Base-by-base conservation (phyloP, 73 alveolate genomes). In the Paramecium primaurelia region DNA sequence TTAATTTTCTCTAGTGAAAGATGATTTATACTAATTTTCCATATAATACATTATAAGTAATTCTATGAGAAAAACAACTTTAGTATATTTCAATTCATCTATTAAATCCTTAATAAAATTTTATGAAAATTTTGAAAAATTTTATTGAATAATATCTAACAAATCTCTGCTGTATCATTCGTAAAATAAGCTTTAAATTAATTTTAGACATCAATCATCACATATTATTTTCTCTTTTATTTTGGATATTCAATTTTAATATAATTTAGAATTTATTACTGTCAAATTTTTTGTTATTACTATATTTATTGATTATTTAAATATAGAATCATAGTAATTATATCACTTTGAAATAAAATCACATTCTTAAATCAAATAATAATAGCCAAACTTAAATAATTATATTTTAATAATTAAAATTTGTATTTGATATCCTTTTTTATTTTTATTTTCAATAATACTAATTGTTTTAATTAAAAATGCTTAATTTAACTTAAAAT, bases 101-200 rank as follows among this genome's bases (percentile, higher is more conserved):
- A 22, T 22, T 22, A 22, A 22, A 22, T 22, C 25, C 25, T 22
- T 22, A 22, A 22, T 22, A 22, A 22, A 0, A 22, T 22, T 22
- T 22, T 22, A 0, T 0, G 0, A 22, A 0, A 22, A 22, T 22
- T 80, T 47, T 80, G 32, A 10, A 80, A 22, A 25, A 25, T 45
- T 32, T n/a, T 45, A 20, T 80, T 80, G 20, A 25, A 54, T 77
- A 25, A 80, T 36, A 10, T 25, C 58, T 47, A 80, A 25, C 18
- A 26, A 80, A 80, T 80, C 91, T 49, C 77, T 80, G 1, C 75
- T 20, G 49, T 80, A 47, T 80, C 91, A 59, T 64, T 64, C 84
- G 28, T 64, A 64, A 32, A 32, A 64, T n/a, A 28, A 64, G 2
- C 0, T 34, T 32, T 32, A 64, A 6, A 7, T 20, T 25, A 54